These are phyloP conservation scores for Yamadazyma membranifaciens DNA, from an alignment of 1,139 yeast species.

Conservation along the genomic window DNA sequence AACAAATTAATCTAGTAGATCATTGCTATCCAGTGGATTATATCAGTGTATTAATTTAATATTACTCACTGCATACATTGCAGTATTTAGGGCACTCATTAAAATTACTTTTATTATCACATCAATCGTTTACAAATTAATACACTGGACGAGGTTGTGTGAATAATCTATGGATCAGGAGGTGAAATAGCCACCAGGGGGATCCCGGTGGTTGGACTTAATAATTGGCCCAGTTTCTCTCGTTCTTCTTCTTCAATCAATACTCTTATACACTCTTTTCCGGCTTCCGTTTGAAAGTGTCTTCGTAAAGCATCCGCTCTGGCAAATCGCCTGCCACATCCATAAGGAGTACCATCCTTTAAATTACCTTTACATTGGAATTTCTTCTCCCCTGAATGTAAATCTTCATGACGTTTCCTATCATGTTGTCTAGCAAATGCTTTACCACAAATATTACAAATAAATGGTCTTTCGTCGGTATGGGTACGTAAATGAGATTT, in stretches of 20 bases:
- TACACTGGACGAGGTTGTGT: no score
- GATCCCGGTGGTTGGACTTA: slow-evolving; percentile 16
- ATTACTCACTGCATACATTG: no score
- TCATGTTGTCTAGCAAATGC: slow-evolving; percentile 97
- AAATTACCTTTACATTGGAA: slow-evolving; percentile 79
- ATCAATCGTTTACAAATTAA: no score
- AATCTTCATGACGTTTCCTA: slow-evolving; percentile 87
- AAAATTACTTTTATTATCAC: no score
- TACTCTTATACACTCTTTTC: slow-evolving; percentile 76
- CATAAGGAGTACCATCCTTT: slow-evolving; percentile 70
- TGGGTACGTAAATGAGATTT: slow-evolving; percentile 92
- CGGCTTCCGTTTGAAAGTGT: slow-evolving; percentile 93
- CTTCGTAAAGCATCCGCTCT: slow-evolving; percentile 93
- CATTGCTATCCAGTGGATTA: no score
- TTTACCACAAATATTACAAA: slow-evolving; percentile 84
- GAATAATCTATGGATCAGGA: slow-evolving; percentile 21
- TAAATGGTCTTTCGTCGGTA: slow-evolving; percentile 89
- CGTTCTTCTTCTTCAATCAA: slow-evolving; percentile 62
- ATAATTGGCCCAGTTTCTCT: slow-evolving; percentile 15
- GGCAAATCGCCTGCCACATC: slow-evolving; percentile 92
- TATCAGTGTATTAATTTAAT: no score
- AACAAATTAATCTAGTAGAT: no score
- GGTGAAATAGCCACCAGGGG: slow-evolving; percentile 43
- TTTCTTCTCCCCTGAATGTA: slow-evolving; percentile 88
- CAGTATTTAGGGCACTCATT: no score